Percentiles rank a stretch among this genome's conserved stretches.
These are phyloP conservation scores for Cucumis sativus DNA, from an alignment of 306 rosid genomes.

Conservation along the genomic window DNA sequence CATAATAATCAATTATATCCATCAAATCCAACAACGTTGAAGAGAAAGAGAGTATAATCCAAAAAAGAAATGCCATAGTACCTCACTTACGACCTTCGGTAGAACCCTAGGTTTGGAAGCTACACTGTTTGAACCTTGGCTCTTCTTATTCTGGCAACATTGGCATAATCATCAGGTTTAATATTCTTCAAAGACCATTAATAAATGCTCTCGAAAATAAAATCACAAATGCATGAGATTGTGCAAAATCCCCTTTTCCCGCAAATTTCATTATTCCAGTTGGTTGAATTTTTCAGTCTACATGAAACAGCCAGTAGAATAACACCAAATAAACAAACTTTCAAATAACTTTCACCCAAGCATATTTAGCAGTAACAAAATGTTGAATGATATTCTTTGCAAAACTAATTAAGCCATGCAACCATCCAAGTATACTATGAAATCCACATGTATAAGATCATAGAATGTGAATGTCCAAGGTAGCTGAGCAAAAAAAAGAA, in stretches of 20 bases:
- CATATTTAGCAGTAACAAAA: background rate
- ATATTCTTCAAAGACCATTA: background rate
- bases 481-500: background rate
- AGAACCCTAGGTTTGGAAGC: slow-evolving; percentile 31
- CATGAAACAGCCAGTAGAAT: background rate
- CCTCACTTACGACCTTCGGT: slow-evolving; percentile 46
- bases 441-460: background rate
- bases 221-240: background rate
- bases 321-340: background rate
- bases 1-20: slow-evolving; percentile 12
- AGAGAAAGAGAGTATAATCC: background rate
- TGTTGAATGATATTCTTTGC: background rate
- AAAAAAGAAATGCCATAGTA: slow-evolving; percentile 17
- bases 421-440: background rate
- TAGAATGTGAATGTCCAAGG: background rate
- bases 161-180: slow-evolving; percentile 21
- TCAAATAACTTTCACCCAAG: background rate
- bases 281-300: background rate
- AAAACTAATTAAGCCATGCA: background rate
- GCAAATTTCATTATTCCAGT: background rate
- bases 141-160: slow-evolving; percentile 40
- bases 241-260: background rate
- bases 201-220: background rate
- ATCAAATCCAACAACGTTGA: slow-evolving; percentile 4
- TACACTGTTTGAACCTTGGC: slow-evolving; percentile 25